A percentile compares a stretch with the other conserved stretches of the same genome.
phyloP scores from a whole-genome alignment of 2,329 filamentous ascomycete genomes.

The Ophiostoma tasmaniense region DNA sequence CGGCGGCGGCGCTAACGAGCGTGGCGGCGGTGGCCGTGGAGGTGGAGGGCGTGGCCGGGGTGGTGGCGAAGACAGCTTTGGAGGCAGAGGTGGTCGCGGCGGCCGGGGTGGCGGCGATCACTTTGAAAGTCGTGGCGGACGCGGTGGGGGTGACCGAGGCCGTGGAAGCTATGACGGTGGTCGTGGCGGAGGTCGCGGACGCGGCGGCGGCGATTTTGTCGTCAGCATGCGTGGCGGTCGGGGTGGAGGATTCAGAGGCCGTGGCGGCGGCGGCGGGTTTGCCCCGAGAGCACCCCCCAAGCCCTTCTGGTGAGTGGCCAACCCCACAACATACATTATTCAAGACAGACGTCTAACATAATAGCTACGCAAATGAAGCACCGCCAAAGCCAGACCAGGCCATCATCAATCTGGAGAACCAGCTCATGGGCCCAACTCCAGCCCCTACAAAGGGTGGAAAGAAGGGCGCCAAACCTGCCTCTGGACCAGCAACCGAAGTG shows the following conservation, averaged over 20 bases:
- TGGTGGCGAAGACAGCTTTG: background rate
- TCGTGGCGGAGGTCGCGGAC: constrained; percentile 17
- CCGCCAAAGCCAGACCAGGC: constrained; percentile 23
- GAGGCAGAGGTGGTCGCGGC: background rate
- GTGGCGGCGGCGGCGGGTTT: constrained; percentile 11
- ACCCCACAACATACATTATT: background rate
- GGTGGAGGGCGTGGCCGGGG: background rate
- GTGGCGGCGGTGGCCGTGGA: background rate
- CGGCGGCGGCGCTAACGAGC: background rate
- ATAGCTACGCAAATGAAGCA: constrained; percentile 11
- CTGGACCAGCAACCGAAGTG: background rate
- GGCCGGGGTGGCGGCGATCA: background rate
- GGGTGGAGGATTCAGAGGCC: constrained; percentile 1
- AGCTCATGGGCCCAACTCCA: constrained; percentile 16
- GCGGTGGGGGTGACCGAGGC: constrained; percentile 16
- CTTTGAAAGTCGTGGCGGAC: background rate
- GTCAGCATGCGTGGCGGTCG: constrained; percentile 14
- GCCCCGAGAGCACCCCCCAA: background rate
- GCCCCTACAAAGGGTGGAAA: background rate
- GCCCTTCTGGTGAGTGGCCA: constrained; percentile 9
- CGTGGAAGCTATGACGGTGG: constrained; percentile 11
- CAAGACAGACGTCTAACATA: background rate
- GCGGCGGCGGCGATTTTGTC: constrained; percentile 18
- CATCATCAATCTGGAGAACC: constrained; percentile 25
- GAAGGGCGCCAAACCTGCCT: background rate